Evolutionary conservation across 2,329 filamentous ascomycete genomes (phyloP).

Genomic region (Alternaria sp.): DNA sequence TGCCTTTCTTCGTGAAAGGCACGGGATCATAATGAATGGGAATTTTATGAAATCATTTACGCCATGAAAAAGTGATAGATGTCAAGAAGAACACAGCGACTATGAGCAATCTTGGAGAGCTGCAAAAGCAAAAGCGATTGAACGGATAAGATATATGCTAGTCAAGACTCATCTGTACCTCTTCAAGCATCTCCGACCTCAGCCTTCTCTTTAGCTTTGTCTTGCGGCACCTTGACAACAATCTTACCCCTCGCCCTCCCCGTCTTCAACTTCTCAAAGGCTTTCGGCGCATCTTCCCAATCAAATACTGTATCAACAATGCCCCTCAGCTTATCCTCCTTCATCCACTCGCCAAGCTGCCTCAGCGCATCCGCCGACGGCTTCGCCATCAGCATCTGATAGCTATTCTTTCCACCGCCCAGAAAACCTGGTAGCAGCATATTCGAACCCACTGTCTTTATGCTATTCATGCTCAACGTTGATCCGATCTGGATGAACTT

Average conservation of each 20-base stretch:
- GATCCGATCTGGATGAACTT: constrained; percentile 55
- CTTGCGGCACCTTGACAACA: constrained; percentile 53
- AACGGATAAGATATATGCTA: not conserved
- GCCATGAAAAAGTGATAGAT: not conserved
- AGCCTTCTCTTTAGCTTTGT: constrained; percentile 27
- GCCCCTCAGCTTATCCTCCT: constrained; percentile 65
- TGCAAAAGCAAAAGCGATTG: not conserved
- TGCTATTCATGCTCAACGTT: constrained; percentile 25
- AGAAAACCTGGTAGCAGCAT: constrained; percentile 57
- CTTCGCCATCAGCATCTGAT: constrained; percentile 51
- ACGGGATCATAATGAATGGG: too few relatives aligned
- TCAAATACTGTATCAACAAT: constrained; percentile 65
- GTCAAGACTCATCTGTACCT: not conserved
- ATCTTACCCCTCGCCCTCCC: constrained; percentile 68
- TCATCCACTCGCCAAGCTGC: constrained; percentile 64
- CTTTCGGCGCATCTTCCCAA: constrained; percentile 66
- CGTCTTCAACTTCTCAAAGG: constrained; percentile 66
- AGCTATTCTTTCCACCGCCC: constrained; percentile 61
- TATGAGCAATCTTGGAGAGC: not conserved
- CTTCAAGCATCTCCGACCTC: not conserved
- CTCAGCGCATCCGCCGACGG: constrained; percentile 57
- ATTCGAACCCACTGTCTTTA: constrained; percentile 48
- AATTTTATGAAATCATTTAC: too few relatives aligned
- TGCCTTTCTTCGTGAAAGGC: too few relatives aligned
- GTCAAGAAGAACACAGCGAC: not conserved